Evolutionary conservation across 2,329 filamentous ascomycete species (phyloP).

Genomic region (Trichoderma cornu-damae): DNA sequence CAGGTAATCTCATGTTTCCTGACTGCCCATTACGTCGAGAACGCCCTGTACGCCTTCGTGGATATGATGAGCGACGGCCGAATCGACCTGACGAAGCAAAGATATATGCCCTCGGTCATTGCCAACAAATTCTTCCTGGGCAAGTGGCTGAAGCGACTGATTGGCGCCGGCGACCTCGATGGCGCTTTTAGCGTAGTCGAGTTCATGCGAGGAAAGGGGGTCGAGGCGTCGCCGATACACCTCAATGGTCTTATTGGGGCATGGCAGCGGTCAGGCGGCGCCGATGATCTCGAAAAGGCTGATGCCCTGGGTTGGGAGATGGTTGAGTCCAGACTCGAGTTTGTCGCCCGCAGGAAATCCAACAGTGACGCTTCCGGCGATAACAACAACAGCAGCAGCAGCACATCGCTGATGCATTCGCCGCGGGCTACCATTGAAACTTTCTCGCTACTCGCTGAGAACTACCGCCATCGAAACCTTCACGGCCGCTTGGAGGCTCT

Average conservation of each 20-base stretch:
- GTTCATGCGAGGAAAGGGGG: conserved; percentile 65
- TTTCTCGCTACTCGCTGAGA: conserved; percentile 67
- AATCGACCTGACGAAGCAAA: conserved; percentile 43
- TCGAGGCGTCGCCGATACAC: conserved; percentile 66
- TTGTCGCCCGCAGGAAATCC: conserved; percentile 47
- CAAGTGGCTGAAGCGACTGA: conserved; percentile 82
- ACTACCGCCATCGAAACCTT: conserved; percentile 61
- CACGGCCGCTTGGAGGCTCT: conserved; percentile 54
- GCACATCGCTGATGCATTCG: background rate
- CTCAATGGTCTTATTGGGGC: conserved; percentile 78
- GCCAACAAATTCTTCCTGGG: conserved; percentile 78
- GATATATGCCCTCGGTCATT: conserved; percentile 44
- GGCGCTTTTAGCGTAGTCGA: conserved; percentile 68
- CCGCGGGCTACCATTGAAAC: conserved; percentile 69
- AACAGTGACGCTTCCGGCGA: background rate
- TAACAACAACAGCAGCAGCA: too few species aligned
- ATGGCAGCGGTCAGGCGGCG: conserved; percentile 61
- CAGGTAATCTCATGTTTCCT: conserved; percentile 66
- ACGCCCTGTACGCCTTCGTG: conserved; percentile 71
- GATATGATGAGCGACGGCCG: conserved; percentile 76
- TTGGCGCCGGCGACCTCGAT: conserved; percentile 64
- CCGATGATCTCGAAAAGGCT: conserved; percentile 52
- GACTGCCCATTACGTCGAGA: conserved; percentile 56
- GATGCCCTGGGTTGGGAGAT: conserved; percentile 70
- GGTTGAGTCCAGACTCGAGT: conserved; percentile 62